phyloP scores from a whole-genome alignment of 768 basidiomycete species.

The Tephrocybe sp. region DNA sequence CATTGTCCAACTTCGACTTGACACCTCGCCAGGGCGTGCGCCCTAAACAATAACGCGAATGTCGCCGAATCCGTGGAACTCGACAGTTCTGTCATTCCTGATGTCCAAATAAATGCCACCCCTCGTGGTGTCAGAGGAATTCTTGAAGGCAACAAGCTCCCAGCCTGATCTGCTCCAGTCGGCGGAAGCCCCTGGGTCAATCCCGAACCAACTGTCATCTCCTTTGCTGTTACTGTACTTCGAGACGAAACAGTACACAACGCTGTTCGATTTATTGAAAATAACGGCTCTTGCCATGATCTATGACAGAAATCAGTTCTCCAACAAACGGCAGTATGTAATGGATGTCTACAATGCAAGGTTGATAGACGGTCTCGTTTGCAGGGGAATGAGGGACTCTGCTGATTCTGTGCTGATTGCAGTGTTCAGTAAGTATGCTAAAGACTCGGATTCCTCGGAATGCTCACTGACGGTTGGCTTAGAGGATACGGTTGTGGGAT shows the following conservation, averaged over 20 bases:
- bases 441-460: too few species aligned
- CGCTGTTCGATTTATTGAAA: not conserved
- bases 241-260: not conserved
- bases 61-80: not conserved
- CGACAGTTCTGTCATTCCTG: not conserved
- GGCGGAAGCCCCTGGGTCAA: not conserved
- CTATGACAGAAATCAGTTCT: not conserved
- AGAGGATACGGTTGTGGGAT: too few species aligned
- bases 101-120: not conserved
- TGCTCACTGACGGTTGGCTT: too few species aligned
- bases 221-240: not conserved
- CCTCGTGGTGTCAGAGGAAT: not conserved
- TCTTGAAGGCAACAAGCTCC: not conserved
- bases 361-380: too few species aligned
- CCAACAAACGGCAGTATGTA: too few species aligned
- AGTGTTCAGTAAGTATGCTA: too few species aligned
- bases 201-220: not conserved
- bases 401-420: too few species aligned
- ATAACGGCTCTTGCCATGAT: not conserved
- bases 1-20: too few species aligned
- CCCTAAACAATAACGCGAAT: not conserved
- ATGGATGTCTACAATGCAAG: too few species aligned
- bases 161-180: not conserved
- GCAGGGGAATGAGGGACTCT: too few species aligned
- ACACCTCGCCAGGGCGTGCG: too few species aligned